phyloP scores from a whole-genome alignment of 306 rosid genomes.

The Acacia confusa region DNA sequence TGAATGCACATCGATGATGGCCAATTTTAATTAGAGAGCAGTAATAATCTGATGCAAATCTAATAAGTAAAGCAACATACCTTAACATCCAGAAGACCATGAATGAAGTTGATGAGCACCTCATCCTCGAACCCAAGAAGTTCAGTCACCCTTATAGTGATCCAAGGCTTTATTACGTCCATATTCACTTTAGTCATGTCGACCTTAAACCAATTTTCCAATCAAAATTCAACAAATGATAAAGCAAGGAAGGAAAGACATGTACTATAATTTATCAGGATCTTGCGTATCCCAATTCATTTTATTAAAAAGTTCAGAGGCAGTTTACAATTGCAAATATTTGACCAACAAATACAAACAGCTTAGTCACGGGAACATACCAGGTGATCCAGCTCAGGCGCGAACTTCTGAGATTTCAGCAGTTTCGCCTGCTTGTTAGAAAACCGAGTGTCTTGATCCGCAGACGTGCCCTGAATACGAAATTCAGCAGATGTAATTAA shows the following conservation, averaged over 20 bases:
- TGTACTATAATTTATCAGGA: neutral
- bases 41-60: neutral
- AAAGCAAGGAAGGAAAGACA: neutral
- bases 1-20: constrained; percentile 8
- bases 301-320: neutral
- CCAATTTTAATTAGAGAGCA: neutral
- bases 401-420: constrained; percentile 90
- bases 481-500: constrained; percentile 21
- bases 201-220: constrained; percentile 59
- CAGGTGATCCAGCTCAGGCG: constrained; percentile 93
- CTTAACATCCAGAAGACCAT: constrained; percentile 89
- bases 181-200: constrained; percentile 85
- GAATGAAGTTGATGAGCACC: constrained; percentile 95
- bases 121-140: constrained; percentile 97
- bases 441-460: constrained; percentile 97
- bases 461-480: constrained; percentile 78
- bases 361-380: constrained; percentile 44
- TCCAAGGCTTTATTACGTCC: constrained; percentile 93
- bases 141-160: constrained; percentile 83
- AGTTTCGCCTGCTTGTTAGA: constrained; percentile 98
- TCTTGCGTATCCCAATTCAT: constrained; percentile 9
- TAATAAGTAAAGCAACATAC: constrained; percentile 32
- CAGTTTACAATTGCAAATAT: neutral
- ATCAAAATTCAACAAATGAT: constrained; percentile 3
- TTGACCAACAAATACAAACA: neutral